These are phyloP conservation scores for Alternaria novae-zelandiae DNA, from an alignment of 2,329 filamentous ascomycete genomes.

Conservation along the genomic window DNA sequence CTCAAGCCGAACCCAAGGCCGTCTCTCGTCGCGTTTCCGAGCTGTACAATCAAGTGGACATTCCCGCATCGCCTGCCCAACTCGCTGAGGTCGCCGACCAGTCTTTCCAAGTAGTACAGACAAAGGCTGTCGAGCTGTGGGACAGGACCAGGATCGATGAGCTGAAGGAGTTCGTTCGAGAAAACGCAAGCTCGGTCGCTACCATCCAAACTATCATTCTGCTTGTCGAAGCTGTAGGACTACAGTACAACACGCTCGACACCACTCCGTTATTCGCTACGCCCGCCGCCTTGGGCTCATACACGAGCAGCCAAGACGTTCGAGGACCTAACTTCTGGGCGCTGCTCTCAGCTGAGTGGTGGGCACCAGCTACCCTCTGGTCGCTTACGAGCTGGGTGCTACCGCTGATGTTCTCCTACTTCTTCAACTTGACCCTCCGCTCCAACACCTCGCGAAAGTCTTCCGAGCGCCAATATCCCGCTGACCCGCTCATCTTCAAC, in stretches of 20 bases:
- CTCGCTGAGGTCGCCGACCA: constrained; percentile 64
- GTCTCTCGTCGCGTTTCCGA: constrained; percentile 62
- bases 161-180: constrained; percentile 69
- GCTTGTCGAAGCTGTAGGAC: constrained; percentile 71
- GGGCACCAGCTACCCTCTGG: constrained; percentile 83
- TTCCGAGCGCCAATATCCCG: constrained; percentile 60
- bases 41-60: constrained; percentile 56
- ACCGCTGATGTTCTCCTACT: constrained; percentile 78
- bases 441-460: constrained; percentile 56
- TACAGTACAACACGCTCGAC: constrained; percentile 74
- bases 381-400: constrained; percentile 71
- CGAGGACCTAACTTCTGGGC: constrained; percentile 81
- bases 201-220: constrained; percentile 43
- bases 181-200: constrained; percentile 73
- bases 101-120: constrained; percentile 74
- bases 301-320: constrained; percentile 66
- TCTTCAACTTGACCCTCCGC: constrained; percentile 81
- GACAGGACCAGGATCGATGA: constrained; percentile 71
- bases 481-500: constrained; percentile 91
- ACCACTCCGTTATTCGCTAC: constrained; percentile 76
- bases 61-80: constrained; percentile 77
- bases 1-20: constrained; percentile 40
- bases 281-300: constrained; percentile 64
- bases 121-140: constrained; percentile 69
- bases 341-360: constrained; percentile 78